Conservation (phyloP, 1,139 yeast genomes). For the Suhomyces coccinellae region DNA sequence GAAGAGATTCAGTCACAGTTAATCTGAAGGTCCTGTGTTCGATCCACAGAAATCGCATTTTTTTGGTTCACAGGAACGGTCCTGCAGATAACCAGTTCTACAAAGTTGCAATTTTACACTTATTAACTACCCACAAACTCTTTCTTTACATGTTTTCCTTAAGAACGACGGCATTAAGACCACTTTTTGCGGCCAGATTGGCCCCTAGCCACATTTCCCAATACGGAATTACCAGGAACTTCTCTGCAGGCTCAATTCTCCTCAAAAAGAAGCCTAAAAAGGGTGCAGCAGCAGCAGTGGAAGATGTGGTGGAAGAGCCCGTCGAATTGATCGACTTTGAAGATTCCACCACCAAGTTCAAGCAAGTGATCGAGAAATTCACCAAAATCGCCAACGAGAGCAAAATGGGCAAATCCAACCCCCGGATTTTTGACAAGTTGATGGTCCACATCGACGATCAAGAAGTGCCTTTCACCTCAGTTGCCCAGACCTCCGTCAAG, state of each 20-base stretch:
- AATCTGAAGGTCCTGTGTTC: constrained; percentile 59
- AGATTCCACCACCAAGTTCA: constrained; percentile 48
- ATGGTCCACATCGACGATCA: constrained; percentile 51
- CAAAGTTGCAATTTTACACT: constrained; percentile 1
- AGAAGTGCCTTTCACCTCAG: constrained; percentile 51
- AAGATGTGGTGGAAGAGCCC: constrained; percentile 12
- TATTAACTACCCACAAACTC: background rate
- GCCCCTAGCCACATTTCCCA: background rate
- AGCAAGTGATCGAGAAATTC: constrained; percentile 52
- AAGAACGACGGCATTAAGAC: background rate
- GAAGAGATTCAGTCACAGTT: constrained; percentile 35
- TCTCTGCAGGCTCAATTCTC: constrained; percentile 6
- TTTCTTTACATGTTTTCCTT: background rate
- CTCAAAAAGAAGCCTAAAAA: constrained; percentile 20
- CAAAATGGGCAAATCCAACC: constrained; percentile 67
- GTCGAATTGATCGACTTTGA: constrained; percentile 34
- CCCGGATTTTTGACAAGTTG: constrained; percentile 64
- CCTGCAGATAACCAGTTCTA: constrained; percentile 1
- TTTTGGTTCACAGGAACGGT: background rate
- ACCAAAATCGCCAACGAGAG: constrained; percentile 58
- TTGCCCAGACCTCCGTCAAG: constrained; percentile 77
- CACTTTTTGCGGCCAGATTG: background rate
- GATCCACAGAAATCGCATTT: constrained; percentile 41
- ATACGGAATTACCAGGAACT: background rate
- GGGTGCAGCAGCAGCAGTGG: constrained; percentile 3